Base-by-base conservation (phyloP, 176 grass and related monocot species). In the Cymbopogon citratus region DNA sequence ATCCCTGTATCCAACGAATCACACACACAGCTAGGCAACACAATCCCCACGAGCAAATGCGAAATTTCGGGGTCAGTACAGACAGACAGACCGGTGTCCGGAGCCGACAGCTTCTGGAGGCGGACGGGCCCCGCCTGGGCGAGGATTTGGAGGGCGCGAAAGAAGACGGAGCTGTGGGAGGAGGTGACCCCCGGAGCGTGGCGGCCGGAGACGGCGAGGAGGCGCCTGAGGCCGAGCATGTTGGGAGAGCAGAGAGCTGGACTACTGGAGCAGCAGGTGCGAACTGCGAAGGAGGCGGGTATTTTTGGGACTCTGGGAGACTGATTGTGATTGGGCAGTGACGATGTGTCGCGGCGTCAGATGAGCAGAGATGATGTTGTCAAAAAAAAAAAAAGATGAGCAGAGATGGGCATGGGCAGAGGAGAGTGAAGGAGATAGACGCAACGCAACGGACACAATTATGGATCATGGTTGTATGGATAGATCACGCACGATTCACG, bases 31-130 rank as follows among this genome's bases (percentile, higher is more conserved):
- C 23, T 59, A 6, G 6, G 43, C n/a, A 83, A 25, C 29, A 24
- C 11, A 11, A 21, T n/a, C 27, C 21, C 13, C 6, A 16, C 40
- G 9, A 54, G 19, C 0, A 51, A 9, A 34, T 4, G 62, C 45
- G 0, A 26, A 34, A 15, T 21, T n/a, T 16, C 35, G 38, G 44
- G 9, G 8, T 9, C 11, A 12, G 71, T 2, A 26, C 43, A 14
- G 40, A 33, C 63, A 68, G 31, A 33, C 63, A 68, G 31, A 98
- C 96, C 96, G 36, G 92, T 76, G 85, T 98, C 89, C 11, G 87
- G 74, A n/a, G 94, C 77, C 10, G 90, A 82, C 73, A 95, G 87
- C 88, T 79, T 88, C 28, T 88, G 78, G 44, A 98, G 21, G 71
- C 74, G 88, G 57, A 95, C 85, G 57, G 91, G 87, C 6, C 85